Evolutionary conservation across 805 yeast genomes (phyloP), one percentile per base, ranked within the genome.

Genomic region (Wickerhamia fluorescens): DNA sequence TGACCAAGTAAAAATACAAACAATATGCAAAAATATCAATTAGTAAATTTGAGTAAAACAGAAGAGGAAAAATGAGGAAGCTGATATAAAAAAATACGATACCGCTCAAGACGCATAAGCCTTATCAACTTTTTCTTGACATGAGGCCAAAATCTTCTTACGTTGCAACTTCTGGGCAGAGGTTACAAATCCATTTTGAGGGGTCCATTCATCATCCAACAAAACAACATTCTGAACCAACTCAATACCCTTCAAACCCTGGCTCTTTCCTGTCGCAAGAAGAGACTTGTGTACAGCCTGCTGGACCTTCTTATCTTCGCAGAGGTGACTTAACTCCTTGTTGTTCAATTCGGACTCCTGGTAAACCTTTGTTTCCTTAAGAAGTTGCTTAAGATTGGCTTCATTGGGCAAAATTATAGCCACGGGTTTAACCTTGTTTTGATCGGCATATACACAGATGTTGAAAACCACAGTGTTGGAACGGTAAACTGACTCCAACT

Each of bases 121-220:
- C 35, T 61, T 64, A 37, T 82, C 83, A 45, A 92, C 83, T 27
- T 68, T 72, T 20, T 68, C 68, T 56, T 78, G 57, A 51, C 79
- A 82, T 36, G 78, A 73, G 18, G 68, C 73, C 44, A 85, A 62
- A 50, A 92, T 92, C 67, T 82, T 82, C 68, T 73, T 83, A 68
- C 98, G 81, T 68, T 89, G 96, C 49, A 92, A 71, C 63, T 92
- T 92, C 61, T 88, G 96, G 15, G 98, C 98, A 35, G 94, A 78
- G 10, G 97, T 87, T 33, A 89, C 94, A 42, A 65, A 85, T 1
- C 96, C 97, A 51, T 76, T 84, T 58, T 86, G 92, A 24, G 98
- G 97, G 23, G 97, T 92, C 97, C 98, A 92, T 65, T 92, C 98
- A 29, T 77, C 89, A 41, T 84, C 88, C 34, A 77, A 69, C 36